Conservation (phyloP, 176 grass and related monocot species). For the Miscanthus lutarioriparius region DNA sequence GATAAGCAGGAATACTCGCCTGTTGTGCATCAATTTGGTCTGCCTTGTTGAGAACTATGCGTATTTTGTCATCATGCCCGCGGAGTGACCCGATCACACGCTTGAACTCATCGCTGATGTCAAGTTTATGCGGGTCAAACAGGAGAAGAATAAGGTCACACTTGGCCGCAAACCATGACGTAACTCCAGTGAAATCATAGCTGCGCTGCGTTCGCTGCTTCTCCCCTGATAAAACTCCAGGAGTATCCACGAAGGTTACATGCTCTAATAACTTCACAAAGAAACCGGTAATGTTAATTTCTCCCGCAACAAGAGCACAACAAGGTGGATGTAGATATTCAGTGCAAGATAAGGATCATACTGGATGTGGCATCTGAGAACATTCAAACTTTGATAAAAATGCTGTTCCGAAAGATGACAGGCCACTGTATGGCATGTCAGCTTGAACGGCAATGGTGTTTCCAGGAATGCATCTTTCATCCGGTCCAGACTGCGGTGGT, state of each 20-base stretch:
- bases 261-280: constrained; percentile 70
- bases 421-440: constrained; percentile 82
- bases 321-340: neutral
- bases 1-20: constrained; percentile 31
- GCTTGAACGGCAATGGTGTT: constrained; percentile 85
- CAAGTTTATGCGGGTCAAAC: constrained; percentile 76
- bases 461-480: constrained; percentile 85
- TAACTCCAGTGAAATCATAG: constrained; percentile 78
- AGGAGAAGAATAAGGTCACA: constrained; percentile 76
- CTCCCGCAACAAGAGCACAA: neutral
- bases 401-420: constrained; percentile 72
- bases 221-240: constrained; percentile 77
- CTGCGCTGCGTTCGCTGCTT: constrained; percentile 71
- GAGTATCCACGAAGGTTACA: constrained; percentile 81
- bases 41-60: constrained; percentile 73
- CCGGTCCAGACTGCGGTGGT: constrained; percentile 65
- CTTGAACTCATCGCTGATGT: constrained; percentile 85
- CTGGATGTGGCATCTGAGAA: constrained; percentile 85
- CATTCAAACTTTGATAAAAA: constrained; percentile 92
- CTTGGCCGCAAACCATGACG: constrained; percentile 78
- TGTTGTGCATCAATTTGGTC: constrained; percentile 85
- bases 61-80: constrained; percentile 78
- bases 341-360: constrained; percentile 23
- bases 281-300: neutral
- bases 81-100: constrained; percentile 59